These are phyloP conservation scores for Venturia pyrina DNA, from an alignment of 2,329 filamentous ascomycete genomes.

Conservation along the genomic window DNA sequence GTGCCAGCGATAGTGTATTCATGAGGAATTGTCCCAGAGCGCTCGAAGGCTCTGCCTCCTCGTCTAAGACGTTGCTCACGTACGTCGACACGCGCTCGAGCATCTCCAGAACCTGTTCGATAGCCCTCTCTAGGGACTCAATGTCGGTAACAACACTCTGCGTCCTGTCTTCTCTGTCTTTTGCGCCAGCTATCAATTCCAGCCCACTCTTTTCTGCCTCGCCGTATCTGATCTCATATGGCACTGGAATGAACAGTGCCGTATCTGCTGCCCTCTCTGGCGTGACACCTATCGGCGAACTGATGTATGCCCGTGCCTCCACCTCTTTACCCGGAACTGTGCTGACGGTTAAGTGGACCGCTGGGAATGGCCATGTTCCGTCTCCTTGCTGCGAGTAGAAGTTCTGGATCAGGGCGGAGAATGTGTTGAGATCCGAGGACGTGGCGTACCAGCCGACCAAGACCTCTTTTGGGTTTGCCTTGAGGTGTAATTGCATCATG, in stretches of 20 bases:
- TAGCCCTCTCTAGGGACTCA: conserved; percentile 72
- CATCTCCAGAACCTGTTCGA: conserved; percentile 81
- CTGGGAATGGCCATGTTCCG: conserved; percentile 94
- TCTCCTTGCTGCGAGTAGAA: conserved; percentile 97
- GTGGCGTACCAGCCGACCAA: conserved; percentile 98
- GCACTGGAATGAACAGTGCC: conserved; percentile 94
- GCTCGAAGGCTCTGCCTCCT: conserved; percentile 81
- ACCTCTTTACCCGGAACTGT: conserved; percentile 83
- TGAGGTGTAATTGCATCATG: conserved; percentile 91
- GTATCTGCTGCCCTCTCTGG: conserved; percentile 91
- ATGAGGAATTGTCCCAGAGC: conserved; percentile 91
- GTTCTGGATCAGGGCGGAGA: conserved; percentile 97
- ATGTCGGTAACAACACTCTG: conserved; percentile 75
- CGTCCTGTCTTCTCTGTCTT: conserved; percentile 65
- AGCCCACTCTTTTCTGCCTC: conserved; percentile 69
- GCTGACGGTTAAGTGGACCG: conserved; percentile 89
- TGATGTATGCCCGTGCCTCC: conserved; percentile 89
- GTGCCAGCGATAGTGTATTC: conserved; percentile 83
- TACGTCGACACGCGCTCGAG: conserved; percentile 87
- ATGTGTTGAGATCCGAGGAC: conserved; percentile 92
- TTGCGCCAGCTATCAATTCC: conserved; percentile 74
- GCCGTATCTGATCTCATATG: conserved; percentile 84
- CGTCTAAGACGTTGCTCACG: conserved; percentile 87
- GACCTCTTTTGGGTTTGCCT: conserved; percentile 85
- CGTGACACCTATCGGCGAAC: conserved; percentile 86